phyloP scores from a whole-genome alignment of 768 basidiomycete genomes.

The Boletus patriciae region DNA sequence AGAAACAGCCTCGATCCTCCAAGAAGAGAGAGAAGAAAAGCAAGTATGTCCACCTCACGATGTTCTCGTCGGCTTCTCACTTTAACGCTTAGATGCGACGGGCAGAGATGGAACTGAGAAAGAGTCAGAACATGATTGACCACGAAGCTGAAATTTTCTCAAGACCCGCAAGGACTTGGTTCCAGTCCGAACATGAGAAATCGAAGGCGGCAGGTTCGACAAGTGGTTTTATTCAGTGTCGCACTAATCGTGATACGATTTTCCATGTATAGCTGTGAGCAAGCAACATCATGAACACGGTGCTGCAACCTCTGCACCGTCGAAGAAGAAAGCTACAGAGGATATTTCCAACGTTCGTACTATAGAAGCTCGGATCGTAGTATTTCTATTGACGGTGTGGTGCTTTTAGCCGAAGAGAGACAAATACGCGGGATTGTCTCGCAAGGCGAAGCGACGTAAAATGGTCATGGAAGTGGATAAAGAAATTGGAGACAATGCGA shows the following conservation, averaged over 20 bases:
- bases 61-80: constrained; percentile 9
- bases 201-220: constrained; percentile 68
- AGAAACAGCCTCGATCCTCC: constrained; percentile 76
- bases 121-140: constrained; percentile 94
- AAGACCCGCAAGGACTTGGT: constrained; percentile 97
- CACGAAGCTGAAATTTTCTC: constrained; percentile 91
- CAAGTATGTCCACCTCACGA: constrained; percentile 49
- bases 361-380: background rate
- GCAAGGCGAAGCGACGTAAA: constrained; percentile 85
- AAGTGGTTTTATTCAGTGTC: background rate
- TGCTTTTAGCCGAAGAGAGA: constrained; percentile 66
- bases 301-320: constrained; percentile 39
- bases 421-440: constrained; percentile 79
- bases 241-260: constrained; percentile 9
- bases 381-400: constrained; percentile 4
- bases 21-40: constrained; percentile 96
- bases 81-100: constrained; percentile 59
- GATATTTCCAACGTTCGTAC: constrained; percentile 45
- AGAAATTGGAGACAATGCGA: constrained; percentile 51
- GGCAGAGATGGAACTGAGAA: constrained; percentile 95
- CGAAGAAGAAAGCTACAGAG: constrained; percentile 37
- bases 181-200: constrained; percentile 88
- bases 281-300: constrained; percentile 72
- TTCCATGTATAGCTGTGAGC: constrained; percentile 59
- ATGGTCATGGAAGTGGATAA: constrained; percentile 81